phyloP scores from a whole-genome alignment of 2,329 filamentous ascomycete genomes.

The Alternaria conjuncta region DNA sequence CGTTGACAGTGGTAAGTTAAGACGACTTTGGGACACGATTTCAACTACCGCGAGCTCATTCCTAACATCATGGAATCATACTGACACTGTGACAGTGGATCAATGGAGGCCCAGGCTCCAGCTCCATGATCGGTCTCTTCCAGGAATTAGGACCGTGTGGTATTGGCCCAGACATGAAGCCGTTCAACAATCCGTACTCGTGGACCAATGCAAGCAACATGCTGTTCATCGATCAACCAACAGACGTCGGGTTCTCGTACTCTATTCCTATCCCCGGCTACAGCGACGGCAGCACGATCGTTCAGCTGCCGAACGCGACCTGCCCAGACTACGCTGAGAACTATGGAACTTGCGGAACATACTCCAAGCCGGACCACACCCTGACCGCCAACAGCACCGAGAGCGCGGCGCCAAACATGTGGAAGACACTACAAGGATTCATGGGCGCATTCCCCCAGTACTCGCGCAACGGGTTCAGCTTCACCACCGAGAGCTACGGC shows the following conservation, averaged over 20 bases:
- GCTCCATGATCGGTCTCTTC: slow-evolving; percentile 63
- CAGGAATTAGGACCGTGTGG: slow-evolving; percentile 62
- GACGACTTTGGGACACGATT: neutral
- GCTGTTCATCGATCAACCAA: slow-evolving; percentile 74
- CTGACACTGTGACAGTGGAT: slow-evolving; percentile 53
- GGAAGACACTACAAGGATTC: slow-evolving; percentile 67
- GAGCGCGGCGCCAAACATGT: slow-evolving; percentile 64
- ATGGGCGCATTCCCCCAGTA: slow-evolving; percentile 64
- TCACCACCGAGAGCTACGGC: slow-evolving; percentile 64
- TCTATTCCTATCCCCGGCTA: slow-evolving; percentile 53
- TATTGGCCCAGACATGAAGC: slow-evolving; percentile 54
- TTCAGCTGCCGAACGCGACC: slow-evolving; percentile 54
- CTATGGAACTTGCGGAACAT: slow-evolving; percentile 61
- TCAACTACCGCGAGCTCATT: neutral
- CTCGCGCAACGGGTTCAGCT: slow-evolving; percentile 58
- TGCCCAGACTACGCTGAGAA: slow-evolving; percentile 59
- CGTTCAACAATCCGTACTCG: slow-evolving; percentile 66
- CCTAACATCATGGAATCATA: neutral
- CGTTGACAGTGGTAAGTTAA: slow-evolving; percentile 56
- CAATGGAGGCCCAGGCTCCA: slow-evolving; percentile 62
- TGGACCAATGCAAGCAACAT: slow-evolving; percentile 71
- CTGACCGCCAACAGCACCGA: slow-evolving; percentile 61
- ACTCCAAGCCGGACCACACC: slow-evolving; percentile 58
- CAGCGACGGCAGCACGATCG: slow-evolving; percentile 45
- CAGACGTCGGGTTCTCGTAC: slow-evolving; percentile 66